phyloP scores from a whole-genome alignment of 805 yeast species.

The Starmerella stigmatis region DNA sequence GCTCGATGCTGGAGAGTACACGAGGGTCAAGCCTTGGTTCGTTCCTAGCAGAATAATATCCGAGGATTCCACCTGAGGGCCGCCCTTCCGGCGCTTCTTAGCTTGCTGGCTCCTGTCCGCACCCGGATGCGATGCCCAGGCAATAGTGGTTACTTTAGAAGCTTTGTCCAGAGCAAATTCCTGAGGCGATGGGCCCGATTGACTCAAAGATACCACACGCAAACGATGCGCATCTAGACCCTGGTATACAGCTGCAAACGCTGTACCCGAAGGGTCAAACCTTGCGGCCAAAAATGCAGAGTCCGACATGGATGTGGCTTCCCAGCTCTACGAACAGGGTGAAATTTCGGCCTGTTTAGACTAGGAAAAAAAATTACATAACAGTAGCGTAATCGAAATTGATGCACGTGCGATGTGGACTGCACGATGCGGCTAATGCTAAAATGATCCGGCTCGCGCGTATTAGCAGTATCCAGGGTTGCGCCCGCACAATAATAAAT shows the following conservation, averaged over 20 bases:
- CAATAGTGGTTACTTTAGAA: conserved; percentile 38
- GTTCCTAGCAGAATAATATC: conserved; percentile 46
- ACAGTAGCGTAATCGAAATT: too few relatives aligned
- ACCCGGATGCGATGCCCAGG: conserved; percentile 36
- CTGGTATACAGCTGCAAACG: conserved; percentile 52
- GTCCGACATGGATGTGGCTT: conserved; percentile 6
- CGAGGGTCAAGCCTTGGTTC: conserved; percentile 50
- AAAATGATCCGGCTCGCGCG: background rate
- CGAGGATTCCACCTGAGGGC: conserved; percentile 20
- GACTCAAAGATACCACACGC: conserved; percentile 34
- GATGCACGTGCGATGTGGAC: background rate
- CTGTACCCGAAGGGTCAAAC: conserved; percentile 55
- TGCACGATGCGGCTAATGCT: background rate
- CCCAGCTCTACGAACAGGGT: background rate
- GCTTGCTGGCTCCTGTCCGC: conserved; percentile 8
- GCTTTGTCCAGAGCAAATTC: conserved; percentile 47
- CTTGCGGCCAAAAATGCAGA: conserved; percentile 24
- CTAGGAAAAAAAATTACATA: conserved; percentile 13
- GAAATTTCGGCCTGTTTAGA: conserved; percentile 12
- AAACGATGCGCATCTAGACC: conserved; percentile 65
- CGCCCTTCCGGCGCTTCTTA: conserved; percentile 25
- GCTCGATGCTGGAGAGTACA: conserved; percentile 59
- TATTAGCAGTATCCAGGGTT: too few relatives aligned
- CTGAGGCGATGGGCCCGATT: conserved; percentile 39
- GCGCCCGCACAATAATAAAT: background rate